Base-by-base conservation (phyloP, 116 monocot species). In the Posidonia oceanica region DNA sequence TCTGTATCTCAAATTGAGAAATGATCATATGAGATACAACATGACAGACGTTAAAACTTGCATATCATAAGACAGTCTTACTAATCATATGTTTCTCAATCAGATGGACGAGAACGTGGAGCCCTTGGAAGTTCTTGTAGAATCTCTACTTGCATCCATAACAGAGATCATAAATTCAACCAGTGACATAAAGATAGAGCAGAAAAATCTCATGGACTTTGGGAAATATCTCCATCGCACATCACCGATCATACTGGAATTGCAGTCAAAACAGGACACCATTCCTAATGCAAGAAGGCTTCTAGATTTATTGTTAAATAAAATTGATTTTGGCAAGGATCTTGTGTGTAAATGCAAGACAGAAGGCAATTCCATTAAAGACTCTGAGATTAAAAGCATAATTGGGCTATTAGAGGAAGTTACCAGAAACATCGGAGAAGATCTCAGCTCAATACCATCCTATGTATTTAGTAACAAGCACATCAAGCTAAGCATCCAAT, bases 371-470 rank as follows among this genome's bases (percentile, higher is more conserved):
- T 59, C 72, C 52, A 69, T 75, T 23, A 39, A 7, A n/a, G 77
- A 70, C 13, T 66, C 67, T 39, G 77, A 78, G 3, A 56, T 80
- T 16, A 71, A 72, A 70, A 59, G 44, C 61, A 77, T 83, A 4
- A 66, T 72, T 40, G 73, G 75, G 80, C 67, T 75, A 62, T 29
- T 86, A 14, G 77, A 82, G 61, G 67, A 44, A 41, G 68, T 84
- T 38, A 74, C 82, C 17, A 68, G 22, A 38, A 74, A 69, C 29
- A 80, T 86, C 5, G 81, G 84, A 0, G 36, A 75, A 67, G 78
- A 75, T 53, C 75, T 86, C 7, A 60, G 73, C 62, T 78, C 66
- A 51, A 80, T 90, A 56, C 82, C 90, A 23, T 36, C 79, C 39
- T 67, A 63, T 5, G 52, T 63, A 21, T 81, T 81, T 52, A 79